Evolutionary conservation across 192 early-diverging fungal species (phyloP), one percentile per base, ranked within the genome.

Genomic region (Backusella circina): DNA sequence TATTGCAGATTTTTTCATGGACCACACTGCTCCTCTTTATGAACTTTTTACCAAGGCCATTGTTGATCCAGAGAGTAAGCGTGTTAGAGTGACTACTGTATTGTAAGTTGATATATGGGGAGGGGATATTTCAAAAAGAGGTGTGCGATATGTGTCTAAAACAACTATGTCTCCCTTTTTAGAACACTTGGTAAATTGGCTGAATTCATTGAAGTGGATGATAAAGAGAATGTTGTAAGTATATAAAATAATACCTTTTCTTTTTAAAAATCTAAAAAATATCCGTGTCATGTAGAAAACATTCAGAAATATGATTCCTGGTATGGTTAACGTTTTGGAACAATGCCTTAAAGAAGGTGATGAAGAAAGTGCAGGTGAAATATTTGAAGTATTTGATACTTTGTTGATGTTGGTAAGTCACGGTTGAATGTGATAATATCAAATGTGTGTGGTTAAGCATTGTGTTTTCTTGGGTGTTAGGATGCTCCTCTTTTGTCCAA

Each of bases 381-480:
- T 94, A 71, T 95, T 96, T 76, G 95, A 95, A 76, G 93, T 97
- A 15, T 93, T 97, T 82, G 93, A 96, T 82, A 85, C 84, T 18
- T 84, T 97, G 67, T 84, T 97, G 31, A 81, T 92, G 72, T 84
- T 94, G 70, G 86, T 87, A 67, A 75, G 76, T 75, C 54, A 47
- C 54, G 57, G 16, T 16, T 61, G 51, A 18, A 9, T 51, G 16
- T n/a, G n/a, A n/a, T n/a, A 64, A 8, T 47, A 8, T 72, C 5
- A 12, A 23, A n/a, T 2, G 6, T 61, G 50, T 33, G 68, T 18
- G 28, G 0, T 77, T 32, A 65, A 51, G 12, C 54, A 61, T 61
- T 61, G 21, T 28, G 21, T 51, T 28, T 12, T 28, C 8, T 61
- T 28, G 54, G 79, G 30, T n/a, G n/a, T n/a, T 72, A 87, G 80